Evolutionary conservation across 805 yeast genomes (phyloP), one percentile per base, ranked within the genome.

Genomic region (Millerago galiae): DNA sequence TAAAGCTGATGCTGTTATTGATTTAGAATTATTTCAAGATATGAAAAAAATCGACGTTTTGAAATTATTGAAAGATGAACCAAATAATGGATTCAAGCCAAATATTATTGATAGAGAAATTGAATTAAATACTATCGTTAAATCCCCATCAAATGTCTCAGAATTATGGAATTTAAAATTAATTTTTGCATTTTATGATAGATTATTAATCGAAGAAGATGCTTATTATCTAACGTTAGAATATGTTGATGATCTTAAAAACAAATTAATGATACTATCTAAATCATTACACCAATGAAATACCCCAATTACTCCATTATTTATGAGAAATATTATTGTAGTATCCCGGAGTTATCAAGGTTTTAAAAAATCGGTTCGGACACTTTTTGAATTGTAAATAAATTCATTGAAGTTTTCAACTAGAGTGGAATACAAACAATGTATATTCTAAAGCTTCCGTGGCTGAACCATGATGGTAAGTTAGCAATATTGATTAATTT

Each of bases 391-490:
- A 21, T 5, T 21, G 4, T 7, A 7, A 21, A 21, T 21, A 5
- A 21, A 21, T 21, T 21, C 24, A n/a, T 21, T 21, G 24, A 21
- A 5, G 24, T 21, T 21, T 21, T 21, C 24, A 21, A 21, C 3
- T 5, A 29, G 11, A 7, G 5, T 2, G 9, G 5, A 29, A 15
- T 14, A 14, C 32, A 29, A 14, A 27, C 16, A 35, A 83, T 83
- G 91, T 75, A 75, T 53, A 67, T 83, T 24, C 55, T 81, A 15
- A 81, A 81, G 63, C 79, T 83, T 10, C 81, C 86, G 27, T 83
- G 91, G 91, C 71, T 83, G 45, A 69, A 68, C 35, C 90, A 81
- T 51, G 63, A 64, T 24, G 75, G 75, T 70, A 52, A 14, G 72
- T 51, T 13, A 12, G 4, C 15, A 8, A 4, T 3, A 11, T 11